Evolutionary conservation across 345 rosid genomes (phyloP), one percentile per base, ranked within the genome.

Genomic region (Linum lewisii): DNA sequence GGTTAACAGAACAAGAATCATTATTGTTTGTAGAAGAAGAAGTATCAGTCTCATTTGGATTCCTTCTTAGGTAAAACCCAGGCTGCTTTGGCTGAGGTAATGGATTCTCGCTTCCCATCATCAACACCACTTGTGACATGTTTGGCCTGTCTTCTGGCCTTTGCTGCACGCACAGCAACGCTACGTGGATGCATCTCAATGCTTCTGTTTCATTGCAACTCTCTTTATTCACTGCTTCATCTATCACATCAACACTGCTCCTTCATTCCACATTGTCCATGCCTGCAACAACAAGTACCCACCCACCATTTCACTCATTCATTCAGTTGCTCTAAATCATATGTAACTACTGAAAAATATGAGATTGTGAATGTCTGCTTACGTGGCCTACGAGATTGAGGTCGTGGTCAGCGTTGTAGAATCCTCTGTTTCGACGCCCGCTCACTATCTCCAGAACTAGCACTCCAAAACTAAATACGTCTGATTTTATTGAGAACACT

Each of bases 101-200:
- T 8, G 32, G 8, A 55, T 18, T 23, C 26, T 55, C 59, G 25
- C 56, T 52, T 9, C 22, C 56, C 22, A 51, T 7, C 55, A 51
- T 51, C 55, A 51, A 14, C 24, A 51, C 55, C 14, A 51, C 55
- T 11, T 0, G 23, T 19, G 55, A 51, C 55, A 51, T 51, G 55
- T 22, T 19, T 24, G 56, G 56, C 56, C 56, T 52, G 25, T 52
- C 56, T 6, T 52, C 56, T 4, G 56, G 56, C 2, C 20, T 52
- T 9, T 21, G 56, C 20, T 52, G 56, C 56, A 52, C 56, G 56
- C 56, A 52, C 56, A 55, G n/a, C 32, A 55, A 24, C 6, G 25
- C 58, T 6, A 55, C 34, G 6, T 55, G 58, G 11, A 55, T 24
- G 32, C 26, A 22, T 22, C 32, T 23, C 19, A 22, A 5, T 8